Evolutionary conservation across 2,329 filamentous ascomycete species (phyloP), one percentile per base, ranked within the genome.

Genomic region (Aspergillus sp.): DNA sequence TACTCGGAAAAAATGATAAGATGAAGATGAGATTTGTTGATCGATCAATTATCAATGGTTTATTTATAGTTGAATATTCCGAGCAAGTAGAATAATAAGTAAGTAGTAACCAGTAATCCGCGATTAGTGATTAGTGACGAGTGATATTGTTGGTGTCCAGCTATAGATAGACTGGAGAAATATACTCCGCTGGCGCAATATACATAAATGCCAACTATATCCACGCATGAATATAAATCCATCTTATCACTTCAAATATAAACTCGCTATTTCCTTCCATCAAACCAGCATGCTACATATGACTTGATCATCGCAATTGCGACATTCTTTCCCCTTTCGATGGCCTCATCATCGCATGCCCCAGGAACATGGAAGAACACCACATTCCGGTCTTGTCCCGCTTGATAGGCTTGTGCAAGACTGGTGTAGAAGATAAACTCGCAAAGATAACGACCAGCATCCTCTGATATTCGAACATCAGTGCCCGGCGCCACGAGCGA

Each of bases 361-460:
- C 78, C 74, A 0, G 86, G 86, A 1, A 90, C 85, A 62, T 90
- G 86, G 41, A 90, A 66, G 61, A 90, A 90, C 2, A 83, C 65
- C 5, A 86, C 80, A 37, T 63, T 70, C n/a, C 64, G 58, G 37
- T 62, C 55, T 19, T 56, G 53, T 3, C 60, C 57, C 34, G 62
- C 57, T 44, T 51, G 55, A 11, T 53, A 48, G 11, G 64, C 65
- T 34, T 57, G 48, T 5, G 83, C 74, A 53, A 89, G 63, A 48
- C 81, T 86, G 6, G 79, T 81, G 65, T 82, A 89, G 64, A 85
- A 88, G 52, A 86, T 88, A 58, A 87, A 90, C 60, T 90, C 86
- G 65, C 86, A 90, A 11, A 90, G 71, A 62, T 85, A 90, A 13
- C 76, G 77, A 3, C 86, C 86, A 0, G 86, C 81, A 52, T 90